phyloP scores from a whole-genome alignment of 2,329 filamentous ascomycete species.

The Exophiala viscosa region DNA sequence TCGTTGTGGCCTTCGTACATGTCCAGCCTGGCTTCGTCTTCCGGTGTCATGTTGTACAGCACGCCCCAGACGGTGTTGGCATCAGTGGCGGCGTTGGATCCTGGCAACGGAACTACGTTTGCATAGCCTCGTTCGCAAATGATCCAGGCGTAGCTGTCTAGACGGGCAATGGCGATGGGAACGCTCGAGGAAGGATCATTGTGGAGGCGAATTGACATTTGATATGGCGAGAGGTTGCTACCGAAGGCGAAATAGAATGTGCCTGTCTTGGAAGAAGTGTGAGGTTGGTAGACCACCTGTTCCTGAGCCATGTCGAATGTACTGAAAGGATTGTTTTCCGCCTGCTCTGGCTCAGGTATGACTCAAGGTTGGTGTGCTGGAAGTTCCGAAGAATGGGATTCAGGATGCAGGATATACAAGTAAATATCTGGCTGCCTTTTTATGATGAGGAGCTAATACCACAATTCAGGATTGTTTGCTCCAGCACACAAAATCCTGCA shows the following conservation, averaged over 20 bases:
- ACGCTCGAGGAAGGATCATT: slow-evolving; percentile 34
- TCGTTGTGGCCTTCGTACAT: slow-evolving; percentile 36
- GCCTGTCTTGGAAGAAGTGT: slow-evolving; percentile 22
- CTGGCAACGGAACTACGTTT: slow-evolving; percentile 35
- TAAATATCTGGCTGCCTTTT: too few relatives aligned
- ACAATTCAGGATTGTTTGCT: too few relatives aligned
- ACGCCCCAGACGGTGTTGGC: slow-evolving; percentile 36
- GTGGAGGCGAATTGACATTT: slow-evolving; percentile 40
- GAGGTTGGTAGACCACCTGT: neutral
- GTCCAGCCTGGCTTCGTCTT: slow-evolving; percentile 38
- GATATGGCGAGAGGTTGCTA: slow-evolving; percentile 41
- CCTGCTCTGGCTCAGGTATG: too few relatives aligned
- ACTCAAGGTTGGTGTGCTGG: too few relatives aligned
- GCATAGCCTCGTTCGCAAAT: slow-evolving; percentile 42
- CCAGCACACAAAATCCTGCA: too few relatives aligned
- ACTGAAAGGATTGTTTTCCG: neutral
- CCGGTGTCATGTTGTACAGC: slow-evolving; percentile 39
- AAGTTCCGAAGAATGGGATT: too few relatives aligned
- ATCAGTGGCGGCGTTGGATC: slow-evolving; percentile 13
- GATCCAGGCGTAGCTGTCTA: slow-evolving; percentile 40
- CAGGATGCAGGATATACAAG: too few relatives aligned
- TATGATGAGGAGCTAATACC: too few relatives aligned
- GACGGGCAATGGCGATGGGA: slow-evolving; percentile 38
- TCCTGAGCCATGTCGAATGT: neutral
- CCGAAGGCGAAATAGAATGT: slow-evolving; percentile 44